These are phyloP conservation scores for Nannochloropsis gaditana DNA, from an alignment of 108 stramenopile genomes.

Conservation along the genomic window DNA sequence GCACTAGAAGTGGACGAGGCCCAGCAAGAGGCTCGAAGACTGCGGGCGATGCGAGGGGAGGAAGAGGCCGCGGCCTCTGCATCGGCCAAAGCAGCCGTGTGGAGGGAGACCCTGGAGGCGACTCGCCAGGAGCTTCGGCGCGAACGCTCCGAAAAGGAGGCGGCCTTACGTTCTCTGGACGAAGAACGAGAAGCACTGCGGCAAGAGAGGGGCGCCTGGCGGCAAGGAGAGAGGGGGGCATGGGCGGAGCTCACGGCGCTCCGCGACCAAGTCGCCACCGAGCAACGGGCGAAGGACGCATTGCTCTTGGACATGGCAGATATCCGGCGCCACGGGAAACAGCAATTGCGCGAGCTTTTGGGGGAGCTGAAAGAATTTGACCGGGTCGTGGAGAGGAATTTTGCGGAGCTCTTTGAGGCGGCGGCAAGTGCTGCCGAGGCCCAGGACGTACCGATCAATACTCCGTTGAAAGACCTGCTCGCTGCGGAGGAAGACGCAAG, in stretches of 20 bases:
- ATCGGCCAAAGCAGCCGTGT: neutral
- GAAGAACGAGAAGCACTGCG: neutral
- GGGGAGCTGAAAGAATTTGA: neutral
- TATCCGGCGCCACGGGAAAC: neutral
- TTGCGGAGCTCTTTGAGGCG: neutral
- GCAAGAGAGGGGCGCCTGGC: neutral
- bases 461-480: neutral
- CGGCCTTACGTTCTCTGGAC: neutral
- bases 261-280: neutral
- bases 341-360: neutral
- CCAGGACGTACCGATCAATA: neutral
- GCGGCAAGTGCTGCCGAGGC: neutral
- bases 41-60: neutral
- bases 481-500: slow-evolving; percentile 2
- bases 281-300: neutral
- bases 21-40: neutral
- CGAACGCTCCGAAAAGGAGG: neutral
- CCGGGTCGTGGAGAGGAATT: neutral
- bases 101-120: neutral
- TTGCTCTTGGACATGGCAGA: slow-evolving; percentile 3
- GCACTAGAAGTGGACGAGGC: neutral
- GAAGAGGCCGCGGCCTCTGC: neutral
- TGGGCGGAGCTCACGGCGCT: neutral
- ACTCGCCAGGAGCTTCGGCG: neutral
- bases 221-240: neutral